phyloP scores from a whole-genome alignment of 2,329 filamentous ascomycete species.

The Fusarium longipes region DNA sequence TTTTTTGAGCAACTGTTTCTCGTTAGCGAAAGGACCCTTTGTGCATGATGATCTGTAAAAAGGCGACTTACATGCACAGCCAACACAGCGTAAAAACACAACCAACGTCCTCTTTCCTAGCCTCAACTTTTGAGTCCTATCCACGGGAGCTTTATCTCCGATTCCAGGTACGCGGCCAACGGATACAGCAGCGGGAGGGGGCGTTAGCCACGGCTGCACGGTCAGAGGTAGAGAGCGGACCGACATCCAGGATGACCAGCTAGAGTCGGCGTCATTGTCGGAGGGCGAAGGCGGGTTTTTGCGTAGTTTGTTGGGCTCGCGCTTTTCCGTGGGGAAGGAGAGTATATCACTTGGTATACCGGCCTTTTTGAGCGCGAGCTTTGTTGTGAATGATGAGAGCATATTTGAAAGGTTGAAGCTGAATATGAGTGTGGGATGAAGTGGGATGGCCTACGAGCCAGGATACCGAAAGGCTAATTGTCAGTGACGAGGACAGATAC shows the following conservation, averaged over 20 bases:
- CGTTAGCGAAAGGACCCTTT: background rate
- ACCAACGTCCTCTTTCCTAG: slow-evolving; percentile 59
- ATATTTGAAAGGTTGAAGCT: slow-evolving; percentile 49
- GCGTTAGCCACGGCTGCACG: slow-evolving; percentile 65
- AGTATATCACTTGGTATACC: slow-evolving; percentile 65
- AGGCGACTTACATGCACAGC: slow-evolving; percentile 63
- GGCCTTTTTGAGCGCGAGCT: slow-evolving; percentile 67
- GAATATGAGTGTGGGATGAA: background rate
- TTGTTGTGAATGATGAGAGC: slow-evolving; percentile 67
- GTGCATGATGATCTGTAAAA: no score
- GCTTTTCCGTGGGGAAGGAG: slow-evolving; percentile 48
- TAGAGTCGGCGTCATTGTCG: slow-evolving; percentile 44
- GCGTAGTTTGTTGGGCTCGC: slow-evolving; percentile 50
- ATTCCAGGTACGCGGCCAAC: slow-evolving; percentile 59
- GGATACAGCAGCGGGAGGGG: slow-evolving; percentile 62
- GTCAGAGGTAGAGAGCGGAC: slow-evolving; percentile 62
- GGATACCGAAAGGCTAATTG: no score
- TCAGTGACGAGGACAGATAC: background rate
- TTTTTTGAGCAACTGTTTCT: slow-evolving; percentile 63
- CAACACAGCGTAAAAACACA: slow-evolving; percentile 66
- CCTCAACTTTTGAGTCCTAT: slow-evolving; percentile 58
- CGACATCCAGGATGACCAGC: slow-evolving; percentile 62
- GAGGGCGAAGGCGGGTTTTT: slow-evolving; percentile 48
- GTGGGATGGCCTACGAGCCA: background rate
- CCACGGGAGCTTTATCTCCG: slow-evolving; percentile 61